Base-by-base conservation (phyloP, 2,329 filamentous ascomycete species). In the Coniochaeta hoffmannii region DNA sequence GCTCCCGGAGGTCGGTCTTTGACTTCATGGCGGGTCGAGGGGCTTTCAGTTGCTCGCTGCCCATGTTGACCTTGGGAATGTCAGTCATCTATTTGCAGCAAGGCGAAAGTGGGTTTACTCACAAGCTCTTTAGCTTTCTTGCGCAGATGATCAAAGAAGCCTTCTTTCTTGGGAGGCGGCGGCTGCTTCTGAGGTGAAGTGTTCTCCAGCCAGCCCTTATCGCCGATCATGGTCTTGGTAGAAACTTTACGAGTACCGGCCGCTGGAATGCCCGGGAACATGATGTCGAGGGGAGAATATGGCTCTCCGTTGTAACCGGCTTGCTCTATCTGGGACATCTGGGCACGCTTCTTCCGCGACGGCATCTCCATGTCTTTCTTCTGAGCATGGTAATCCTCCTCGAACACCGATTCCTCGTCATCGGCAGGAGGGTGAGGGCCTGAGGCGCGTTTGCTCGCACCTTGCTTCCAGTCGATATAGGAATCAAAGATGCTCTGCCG, bases 61-160 rank as follows among this genome's bases (percentile, higher is more conserved):
- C 69, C 65, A 59, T 60, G n/a, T 63, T 63, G 26, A 62, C 59
- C 64, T 65, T 34, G 19, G 2, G n/a, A 12, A 41, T 62, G 61
- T 59, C 53, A 58, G 53, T 17, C n/a, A 17, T 44, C 17, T 15
- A 6, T 28, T 9, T 46, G 2, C 31, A 9, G 36, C 4, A 51
- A 26, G 14, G n/a, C 8, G 7, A 26, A 12, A 51, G 10, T 22
- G 10, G 9, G 34, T n/a, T 41, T 1, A 62, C 76, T 55, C 68
- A 81, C 79, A 65, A 83, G 69, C 30, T 78, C 79, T 53, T 76
- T 80, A 12, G 79, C 79, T 58, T 78, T 78, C 61, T 79, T 80
- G 60, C 75, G 75, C 57, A 81, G 69, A 50, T 69, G 71, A 55
- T 76, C 72, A 3, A 80, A 59, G 44, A 81, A 71, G 0, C 61